Base-by-base conservation (phyloP, 208 protist genomes). In the Leishmania tropica region DNA sequence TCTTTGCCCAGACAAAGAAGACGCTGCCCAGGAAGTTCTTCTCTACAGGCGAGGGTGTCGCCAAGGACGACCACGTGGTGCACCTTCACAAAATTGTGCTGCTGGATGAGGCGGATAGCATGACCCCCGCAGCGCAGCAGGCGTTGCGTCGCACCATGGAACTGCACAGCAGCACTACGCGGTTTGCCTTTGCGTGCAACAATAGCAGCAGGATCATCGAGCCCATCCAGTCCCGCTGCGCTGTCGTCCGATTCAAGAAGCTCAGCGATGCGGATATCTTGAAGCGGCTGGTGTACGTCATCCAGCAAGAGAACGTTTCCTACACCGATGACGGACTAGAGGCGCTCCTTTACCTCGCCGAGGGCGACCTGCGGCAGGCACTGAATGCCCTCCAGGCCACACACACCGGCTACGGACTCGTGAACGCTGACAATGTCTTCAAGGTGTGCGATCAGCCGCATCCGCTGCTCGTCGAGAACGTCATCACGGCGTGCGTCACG, bases 121-220 rank as follows among this genome's bases (percentile, higher is more conserved):
- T 99, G 99, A 99, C 99, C 1, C 85, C 91, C 13, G 98, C 94
- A 0, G 99, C 99, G 21, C 99, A 99, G 90, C 99, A 99, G 84
- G 99, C 99, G 11, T 87, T 99, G 73, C 92, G 99, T 11, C 92
- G 99, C 21, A 99, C 98, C 28, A 99, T 99, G 98, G 99, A 99
- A 93, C 89, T 99, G 58, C 98, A 99, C 87, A 98, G 97, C 65
- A 87, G 85, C 80, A 99, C 98, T 1, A 99, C 99, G 0, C 94
- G 99, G 51, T 99, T 99, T 89, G 99, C 99, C 62, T 95, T 99
- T 74, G 99, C 99, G 24, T 99, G 99, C 90, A 99, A 99, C 90
- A 96, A 94, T 56, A 99, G 98, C 70, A 97, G 90, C 68, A 99
- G 99, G 87, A 99, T 99, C 58, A 99, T 99, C 80, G 99, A 99